Conservation (phyloP, 306 rosid genomes). For the Mucuna pruriens region DNA sequence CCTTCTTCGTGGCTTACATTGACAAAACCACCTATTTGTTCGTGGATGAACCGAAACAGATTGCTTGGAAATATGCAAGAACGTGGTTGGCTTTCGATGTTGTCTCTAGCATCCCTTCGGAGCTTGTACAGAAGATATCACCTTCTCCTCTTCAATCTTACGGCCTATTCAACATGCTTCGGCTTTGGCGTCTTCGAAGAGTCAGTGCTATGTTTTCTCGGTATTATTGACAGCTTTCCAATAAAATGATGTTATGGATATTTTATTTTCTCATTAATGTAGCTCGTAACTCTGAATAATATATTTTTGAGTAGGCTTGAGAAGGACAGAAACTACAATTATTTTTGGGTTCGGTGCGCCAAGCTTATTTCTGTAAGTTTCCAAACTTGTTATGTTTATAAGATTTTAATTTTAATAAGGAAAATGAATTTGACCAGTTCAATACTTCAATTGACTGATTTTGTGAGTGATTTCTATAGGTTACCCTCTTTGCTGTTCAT, state of each 20-base stretch:
- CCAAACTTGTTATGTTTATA: background rate
- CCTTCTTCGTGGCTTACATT: slow-evolving; percentile 89
- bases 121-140: slow-evolving; percentile 61
- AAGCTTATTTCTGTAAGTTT: slow-evolving; percentile 84
- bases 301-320: slow-evolving; percentile 65
- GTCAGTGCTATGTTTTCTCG: slow-evolving; percentile 84
- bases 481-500: slow-evolving; percentile 86
- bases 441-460: background rate
- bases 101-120: slow-evolving; percentile 82
- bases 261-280: background rate
- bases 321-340: slow-evolving; percentile 84
- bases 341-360: slow-evolving; percentile 91
- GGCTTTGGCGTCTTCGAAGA: slow-evolving; percentile 98
- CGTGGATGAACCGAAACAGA: slow-evolving; percentile 63
- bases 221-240: slow-evolving; percentile 42
- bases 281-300: background rate
- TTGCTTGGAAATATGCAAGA: slow-evolving; percentile 70
- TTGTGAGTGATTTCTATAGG: slow-evolving; percentile 53
- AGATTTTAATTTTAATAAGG: background rate
- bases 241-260: background rate
- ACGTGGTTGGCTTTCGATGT: slow-evolving; percentile 81
- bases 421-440: background rate
- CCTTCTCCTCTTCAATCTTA: slow-evolving; percentile 61
- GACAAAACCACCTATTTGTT: slow-evolving; percentile 73
- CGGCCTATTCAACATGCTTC: slow-evolving; percentile 90